Evolutionary conservation across 2,329 filamentous ascomycete species (phyloP).

Genomic region (Fusarium palustre): DNA sequence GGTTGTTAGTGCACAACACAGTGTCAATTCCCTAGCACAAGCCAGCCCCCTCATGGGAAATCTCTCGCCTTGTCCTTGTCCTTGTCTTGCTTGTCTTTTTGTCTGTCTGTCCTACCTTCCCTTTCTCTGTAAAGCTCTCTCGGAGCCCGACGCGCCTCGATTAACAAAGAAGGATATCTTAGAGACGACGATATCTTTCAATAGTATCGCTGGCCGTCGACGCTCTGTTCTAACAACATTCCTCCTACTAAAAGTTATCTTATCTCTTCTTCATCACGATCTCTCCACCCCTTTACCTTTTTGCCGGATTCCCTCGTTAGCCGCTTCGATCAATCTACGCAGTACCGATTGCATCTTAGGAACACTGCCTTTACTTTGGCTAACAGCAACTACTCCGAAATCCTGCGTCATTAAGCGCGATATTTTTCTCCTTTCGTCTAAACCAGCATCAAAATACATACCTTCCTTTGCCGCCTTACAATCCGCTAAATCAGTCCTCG

Average conservation of each 20-base stretch:
- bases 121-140: conserved; percentile 36
- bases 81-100: conserved; percentile 2
- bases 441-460: background rate
- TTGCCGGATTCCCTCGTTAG: conserved; percentile 27
- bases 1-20: conserved; percentile 40
- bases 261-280: conserved; percentile 25
- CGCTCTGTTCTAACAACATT: conserved; percentile 1
- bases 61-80: conserved; percentile 29
- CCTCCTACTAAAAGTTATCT: conserved; percentile 12
- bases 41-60: conserved; percentile 44
- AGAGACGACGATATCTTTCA: conserved; percentile 31
- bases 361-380: conserved; percentile 26
- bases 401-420: conserved; percentile 9
- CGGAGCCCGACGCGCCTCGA: conserved; percentile 41
- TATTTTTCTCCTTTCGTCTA: background rate
- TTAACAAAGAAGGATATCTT: conserved; percentile 37
- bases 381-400: conserved; percentile 5
- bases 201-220: conserved; percentile 25
- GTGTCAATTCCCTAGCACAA: conserved; percentile 30
- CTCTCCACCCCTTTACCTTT: conserved; percentile 28
- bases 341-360: conserved; percentile 31
- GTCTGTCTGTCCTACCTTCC: conserved; percentile 32
- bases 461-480: conserved; percentile 6
- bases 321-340: conserved; percentile 23
- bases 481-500: conserved; percentile 21